Percentiles rank a stretch among this genome's conserved stretches.
Evolutionary conservation across 1,284 basidiomycete species (phyloP).

Genomic region (Trichosporon asahii): DNA sequence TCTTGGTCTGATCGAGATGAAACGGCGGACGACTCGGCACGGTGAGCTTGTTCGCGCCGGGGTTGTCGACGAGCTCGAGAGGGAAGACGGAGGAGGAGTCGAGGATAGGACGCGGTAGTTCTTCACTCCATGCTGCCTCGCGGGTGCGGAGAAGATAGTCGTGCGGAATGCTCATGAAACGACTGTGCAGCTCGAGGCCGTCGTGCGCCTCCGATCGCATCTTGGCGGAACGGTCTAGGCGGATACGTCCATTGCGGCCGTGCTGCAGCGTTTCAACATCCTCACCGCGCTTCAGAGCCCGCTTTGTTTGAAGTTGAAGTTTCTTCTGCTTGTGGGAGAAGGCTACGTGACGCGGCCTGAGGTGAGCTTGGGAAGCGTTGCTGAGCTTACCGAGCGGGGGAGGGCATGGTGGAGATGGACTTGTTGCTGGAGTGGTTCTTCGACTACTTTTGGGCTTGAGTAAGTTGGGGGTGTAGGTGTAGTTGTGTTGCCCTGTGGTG

Average conservation of each 20-base stretch:
- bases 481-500: neutral
- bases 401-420: neutral
- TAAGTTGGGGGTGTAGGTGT: neutral
- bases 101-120: slow-evolving; percentile 62
- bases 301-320: slow-evolving; percentile 64
- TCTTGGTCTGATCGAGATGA: slow-evolving; percentile 77
- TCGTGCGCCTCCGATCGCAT: neutral
- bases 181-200: slow-evolving; percentile 55
- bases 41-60: slow-evolving; percentile 31
- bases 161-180: slow-evolving; percentile 64
- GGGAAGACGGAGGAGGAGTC: slow-evolving; percentile 55
- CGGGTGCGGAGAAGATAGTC: slow-evolving; percentile 65
- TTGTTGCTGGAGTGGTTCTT: neutral
- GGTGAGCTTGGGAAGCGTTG: neutral
- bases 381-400: neutral
- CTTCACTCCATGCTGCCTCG: slow-evolving; percentile 58
- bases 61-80: slow-evolving; percentile 30
- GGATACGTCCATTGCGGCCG: slow-evolving; percentile 5
- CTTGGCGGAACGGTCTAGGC: slow-evolving; percentile 14
- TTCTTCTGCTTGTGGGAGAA: slow-evolving; percentile 67
- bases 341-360: slow-evolving; percentile 15
- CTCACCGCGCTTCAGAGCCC: slow-evolving; percentile 71
- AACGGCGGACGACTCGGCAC: slow-evolving; percentile 76
- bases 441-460: no score
- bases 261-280: slow-evolving; percentile 42